phyloP scores from a whole-genome alignment of 2,329 filamentous ascomycete species.

The Aspergillus sp. region DNA sequence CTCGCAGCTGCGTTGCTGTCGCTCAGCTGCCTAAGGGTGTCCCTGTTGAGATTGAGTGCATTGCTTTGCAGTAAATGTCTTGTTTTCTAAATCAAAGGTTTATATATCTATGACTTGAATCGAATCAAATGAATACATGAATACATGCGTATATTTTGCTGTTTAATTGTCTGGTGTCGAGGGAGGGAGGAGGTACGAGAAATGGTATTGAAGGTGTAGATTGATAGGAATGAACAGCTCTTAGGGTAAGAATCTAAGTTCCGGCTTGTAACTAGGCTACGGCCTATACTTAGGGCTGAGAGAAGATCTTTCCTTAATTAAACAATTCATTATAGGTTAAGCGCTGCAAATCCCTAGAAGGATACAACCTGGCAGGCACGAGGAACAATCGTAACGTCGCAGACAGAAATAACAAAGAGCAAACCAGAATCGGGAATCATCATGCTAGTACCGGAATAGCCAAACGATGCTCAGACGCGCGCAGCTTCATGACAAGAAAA shows the following conservation, averaged over 20 bases:
- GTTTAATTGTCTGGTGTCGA: too few relatives aligned
- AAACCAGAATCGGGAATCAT: conserved; percentile 13
- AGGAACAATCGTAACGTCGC: neutral
- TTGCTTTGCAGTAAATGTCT: conserved; percentile 52
- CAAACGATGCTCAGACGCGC: conserved; percentile 10
- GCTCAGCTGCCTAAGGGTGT: conserved; percentile 63
- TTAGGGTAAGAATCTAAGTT: too few relatives aligned
- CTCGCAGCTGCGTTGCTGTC: conserved; percentile 63
- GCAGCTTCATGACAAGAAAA: neutral
- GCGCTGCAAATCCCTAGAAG: neutral
- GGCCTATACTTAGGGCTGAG: neutral
- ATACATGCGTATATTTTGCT: too few relatives aligned
- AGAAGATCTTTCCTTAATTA: neutral
- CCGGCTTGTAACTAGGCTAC: too few relatives aligned
- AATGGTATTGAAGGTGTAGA: too few relatives aligned
- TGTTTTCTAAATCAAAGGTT: neutral
- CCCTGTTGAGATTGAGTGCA: conserved; percentile 65
- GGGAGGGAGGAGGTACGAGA: too few relatives aligned
- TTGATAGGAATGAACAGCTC: too few relatives aligned
- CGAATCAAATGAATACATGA: too few relatives aligned
- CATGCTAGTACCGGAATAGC: conserved; percentile 6
- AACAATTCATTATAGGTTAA: neutral
- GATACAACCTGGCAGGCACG: neutral
- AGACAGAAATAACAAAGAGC: neutral
- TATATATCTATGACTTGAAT: neutral